Conservation (phyloP, 164 flowering plant species). For the Nelumbo lutea region DNA sequence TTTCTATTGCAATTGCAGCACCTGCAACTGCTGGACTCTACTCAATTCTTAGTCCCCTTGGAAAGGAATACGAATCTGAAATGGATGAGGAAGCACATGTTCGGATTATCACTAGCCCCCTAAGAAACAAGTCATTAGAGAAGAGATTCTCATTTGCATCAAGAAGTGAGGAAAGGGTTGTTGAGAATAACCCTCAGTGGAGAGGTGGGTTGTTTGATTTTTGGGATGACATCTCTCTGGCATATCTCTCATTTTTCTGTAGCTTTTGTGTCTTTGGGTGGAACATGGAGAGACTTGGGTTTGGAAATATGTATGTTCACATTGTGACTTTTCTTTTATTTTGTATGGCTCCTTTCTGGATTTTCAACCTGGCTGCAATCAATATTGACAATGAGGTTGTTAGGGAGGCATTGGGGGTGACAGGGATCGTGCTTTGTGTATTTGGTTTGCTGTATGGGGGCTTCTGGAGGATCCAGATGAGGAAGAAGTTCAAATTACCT, state of each 20-base stretch:
- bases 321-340: conserved; percentile 79
- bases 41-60: conserved; percentile 69
- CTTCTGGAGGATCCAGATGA: conserved; percentile 96
- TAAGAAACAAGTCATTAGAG: conserved; percentile 39
- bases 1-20: conserved; percentile 72
- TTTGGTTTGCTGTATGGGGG: conserved; percentile 95
- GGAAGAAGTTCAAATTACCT: conserved; percentile 84
- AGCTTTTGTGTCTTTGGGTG: conserved; percentile 91
- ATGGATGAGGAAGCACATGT: conserved; percentile 60
- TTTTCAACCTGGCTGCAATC: conserved; percentile 77
- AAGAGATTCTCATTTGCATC: conserved; percentile 67
- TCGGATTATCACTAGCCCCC: conserved; percentile 11
- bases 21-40: conserved; percentile 84
- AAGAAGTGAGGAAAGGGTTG: conserved; percentile 34
- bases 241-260: conserved; percentile 83
- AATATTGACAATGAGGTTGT: conserved; percentile 62
- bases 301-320: conserved; percentile 98
- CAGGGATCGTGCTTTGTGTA: conserved; percentile 66
- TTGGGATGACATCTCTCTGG: conserved; percentile 80
- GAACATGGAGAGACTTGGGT: conserved; percentile 97
- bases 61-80: conserved; percentile 60
- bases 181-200: conserved; percentile 66
- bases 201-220: conserved; percentile 77
- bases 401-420: conserved; percentile 45
- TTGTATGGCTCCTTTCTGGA: conserved; percentile 86